Evolutionary conservation across 139 green algal genomes (phyloP), one percentile per base, ranked within the genome.

Genomic region (Micractinium conductrix): DNA sequence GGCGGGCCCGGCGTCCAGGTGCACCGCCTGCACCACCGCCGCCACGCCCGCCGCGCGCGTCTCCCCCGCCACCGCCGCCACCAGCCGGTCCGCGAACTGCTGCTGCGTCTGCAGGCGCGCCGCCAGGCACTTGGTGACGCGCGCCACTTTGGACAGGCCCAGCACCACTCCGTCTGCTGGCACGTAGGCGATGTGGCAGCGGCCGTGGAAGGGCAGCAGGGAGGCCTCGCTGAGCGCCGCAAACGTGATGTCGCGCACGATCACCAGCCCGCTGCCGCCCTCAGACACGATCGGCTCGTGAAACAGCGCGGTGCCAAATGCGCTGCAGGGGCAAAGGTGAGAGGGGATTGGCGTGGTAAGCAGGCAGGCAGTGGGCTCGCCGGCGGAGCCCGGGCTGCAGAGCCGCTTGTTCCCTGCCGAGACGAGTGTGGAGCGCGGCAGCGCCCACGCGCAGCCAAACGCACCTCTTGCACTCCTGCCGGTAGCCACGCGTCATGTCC

Each of bases 181-280:
- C 26, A 98, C 85, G 84, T 99, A 99, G 0, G 91, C 97, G 17
- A 99, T 92, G 90, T 99, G 96, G 73, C 81, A 92, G 28, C 91
- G 90, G 21, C 98, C 95, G 78, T 97, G 92, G 86, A 99, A 98
- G 4, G 97, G 97, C 63, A 99, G 92, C 38, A 99, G 89, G 26
- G 84, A 93, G 37, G 85, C 75, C 79, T 93, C 84, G 60, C 86
- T 94, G 1, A 94, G 93, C n/a, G 92, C 94, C 6, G 95, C 93
- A 79, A 98, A 97, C 28, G 97, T 93, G 45, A 99, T 96, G 87
- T 99, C 96, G 2, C 94, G 88, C 38, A 99, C 95, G 2, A 98
- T 33, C 4, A 99, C 95, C 17, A 98, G 81, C 35, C 92, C 93
- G 55, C 78, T 71, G 42, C 55, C 33, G 44, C 44, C 76, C 2